A percentile compares a stretch with the other conserved stretches of the same genome.
Conservation (phyloP, 2,329 filamentous ascomycete genomes). For the Penicillium freii region DNA sequence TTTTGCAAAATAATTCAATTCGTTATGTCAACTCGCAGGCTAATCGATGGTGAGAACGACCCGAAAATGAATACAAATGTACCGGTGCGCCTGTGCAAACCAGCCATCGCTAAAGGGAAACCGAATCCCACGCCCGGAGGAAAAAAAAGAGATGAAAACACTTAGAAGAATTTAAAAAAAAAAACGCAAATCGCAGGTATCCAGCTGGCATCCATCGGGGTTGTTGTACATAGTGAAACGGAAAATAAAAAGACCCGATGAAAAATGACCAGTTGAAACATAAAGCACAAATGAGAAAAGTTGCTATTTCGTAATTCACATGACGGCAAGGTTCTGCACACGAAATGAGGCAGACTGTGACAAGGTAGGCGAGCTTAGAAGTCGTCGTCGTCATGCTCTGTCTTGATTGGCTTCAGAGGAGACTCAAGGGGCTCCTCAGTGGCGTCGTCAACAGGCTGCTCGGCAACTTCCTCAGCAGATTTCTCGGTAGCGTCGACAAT, state of each 20-base stretch:
- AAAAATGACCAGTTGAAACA: not conserved
- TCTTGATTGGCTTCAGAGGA: not conserved
- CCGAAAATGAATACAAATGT: no score
- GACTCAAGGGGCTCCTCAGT: not conserved
- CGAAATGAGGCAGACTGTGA: not conserved
- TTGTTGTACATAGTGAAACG: not conserved
- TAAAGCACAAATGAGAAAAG: not conserved
- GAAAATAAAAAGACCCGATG: not conserved
- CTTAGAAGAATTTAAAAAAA: not conserved
- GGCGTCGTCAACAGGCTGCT: no score
- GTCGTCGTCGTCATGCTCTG: not conserved
- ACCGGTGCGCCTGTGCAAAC: not conserved
- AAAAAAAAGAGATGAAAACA: not conserved
- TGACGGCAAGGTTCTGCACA: not conserved
- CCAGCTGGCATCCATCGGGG: not conserved
- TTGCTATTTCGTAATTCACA: not conserved
- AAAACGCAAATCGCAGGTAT: not conserved
- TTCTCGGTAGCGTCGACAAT: not conserved
- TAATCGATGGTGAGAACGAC: not conserved
- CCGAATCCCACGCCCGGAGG: not conserved
- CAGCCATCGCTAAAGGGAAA: not conserved
- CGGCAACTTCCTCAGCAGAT: not conserved
- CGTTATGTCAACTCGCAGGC: not conserved
- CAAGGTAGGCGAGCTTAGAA: not conserved
- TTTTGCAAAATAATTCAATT: not conserved